phyloP scores from a whole-genome alignment of 2,329 filamentous ascomycete species.

The Chlorencoelia australis region DNA sequence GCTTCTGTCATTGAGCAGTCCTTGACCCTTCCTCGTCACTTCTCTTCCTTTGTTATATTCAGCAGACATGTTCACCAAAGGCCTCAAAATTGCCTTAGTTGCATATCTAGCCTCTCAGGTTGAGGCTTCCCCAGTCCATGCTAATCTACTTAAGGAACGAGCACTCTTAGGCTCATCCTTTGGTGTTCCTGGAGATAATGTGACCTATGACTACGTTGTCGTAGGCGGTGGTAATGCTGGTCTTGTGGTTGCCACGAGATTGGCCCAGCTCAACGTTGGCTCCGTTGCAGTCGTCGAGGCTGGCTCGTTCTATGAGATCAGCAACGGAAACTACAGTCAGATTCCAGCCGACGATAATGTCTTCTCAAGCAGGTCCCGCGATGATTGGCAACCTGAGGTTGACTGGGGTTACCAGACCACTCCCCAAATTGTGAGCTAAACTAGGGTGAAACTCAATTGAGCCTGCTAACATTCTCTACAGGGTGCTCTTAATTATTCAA shows the following conservation, averaged over 20 bases:
- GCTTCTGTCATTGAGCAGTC: not conserved
- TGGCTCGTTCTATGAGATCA: constrained; percentile 8
- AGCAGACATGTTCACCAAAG: constrained; percentile 1
- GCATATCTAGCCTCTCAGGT: constrained; percentile 4
- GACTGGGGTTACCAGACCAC: constrained; percentile 26
- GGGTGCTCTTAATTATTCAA: constrained; percentile 5
- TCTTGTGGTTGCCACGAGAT: constrained; percentile 5
- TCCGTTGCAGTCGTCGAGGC: constrained; percentile 9
- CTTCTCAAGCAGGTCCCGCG: constrained; percentile 5
- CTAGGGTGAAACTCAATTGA: not conserved
- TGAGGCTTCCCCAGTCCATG: not conserved
- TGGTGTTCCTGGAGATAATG: constrained; percentile 5
- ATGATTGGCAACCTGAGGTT: constrained; percentile 10
- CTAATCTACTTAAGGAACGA: constrained; percentile 2
- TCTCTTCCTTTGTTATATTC: constrained; percentile 2
- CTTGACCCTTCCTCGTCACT: no score
- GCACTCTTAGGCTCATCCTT: constrained; percentile 5
- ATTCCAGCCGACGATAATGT: constrained; percentile 2
- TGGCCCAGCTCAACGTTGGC: constrained; percentile 1
- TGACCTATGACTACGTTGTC: constrained; percentile 10
- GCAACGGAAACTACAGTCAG: constrained; percentile 6
- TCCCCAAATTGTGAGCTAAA: constrained; percentile 16
- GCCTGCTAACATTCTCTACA: not conserved
- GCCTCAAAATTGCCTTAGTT: constrained; percentile 2
- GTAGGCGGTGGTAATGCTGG: constrained; percentile 9